Evolutionary conservation across 768 basidiomycete genomes (phyloP), one percentile per base, ranked within the genome.

Genomic region (Boletus eberwhitei): DNA sequence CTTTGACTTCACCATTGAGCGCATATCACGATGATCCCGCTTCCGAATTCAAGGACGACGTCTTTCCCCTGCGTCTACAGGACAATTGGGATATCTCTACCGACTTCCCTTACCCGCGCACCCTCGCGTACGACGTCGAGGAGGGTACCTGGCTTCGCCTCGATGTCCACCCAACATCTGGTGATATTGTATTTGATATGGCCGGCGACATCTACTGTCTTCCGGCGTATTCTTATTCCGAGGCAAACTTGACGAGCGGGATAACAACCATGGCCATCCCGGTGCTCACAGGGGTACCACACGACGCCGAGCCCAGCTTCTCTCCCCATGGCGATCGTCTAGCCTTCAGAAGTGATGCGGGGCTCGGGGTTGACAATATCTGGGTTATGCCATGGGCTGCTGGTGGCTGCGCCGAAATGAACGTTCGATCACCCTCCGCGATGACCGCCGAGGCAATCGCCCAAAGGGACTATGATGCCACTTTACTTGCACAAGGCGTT

Each of bases 71-170:
- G 24, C 85, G 85, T 34, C 75, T 76, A 37, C 71, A 71, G 7
- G 67, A 74, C 19, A 59, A 70, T 8, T 90, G 86, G 86, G 87
- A 89, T 63, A 88, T 89, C 56, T 88, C 87, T 21, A 87, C 86
- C 21, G 84, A 88, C 71, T 88, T 80, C 59, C 77, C 81, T n/a
- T 80, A 82, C 69, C 83, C 86, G 2, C 82, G 87, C n/a, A 70
- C 69, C 19, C 72, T 88, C 32, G 77, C 80, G 52, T 90, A 85
- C 65, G 82, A 87, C 52, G 87, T 88, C 14, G 73, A 77, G 39
- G 85, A 88, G 64, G 88, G 87, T 8, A 89, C 88, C 35, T 90
- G 87, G 87, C 71, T 89, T 50, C 77, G 86, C 12, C 77, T 89
- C 31, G 87, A 88, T 62, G 86, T 88, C 2, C 82, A 87, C 57